A percentile compares a stretch with the other conserved stretches of the same genome.
phyloP scores from a whole-genome alignment of 257 asterid genomes.

The Solanum verrucosum region DNA sequence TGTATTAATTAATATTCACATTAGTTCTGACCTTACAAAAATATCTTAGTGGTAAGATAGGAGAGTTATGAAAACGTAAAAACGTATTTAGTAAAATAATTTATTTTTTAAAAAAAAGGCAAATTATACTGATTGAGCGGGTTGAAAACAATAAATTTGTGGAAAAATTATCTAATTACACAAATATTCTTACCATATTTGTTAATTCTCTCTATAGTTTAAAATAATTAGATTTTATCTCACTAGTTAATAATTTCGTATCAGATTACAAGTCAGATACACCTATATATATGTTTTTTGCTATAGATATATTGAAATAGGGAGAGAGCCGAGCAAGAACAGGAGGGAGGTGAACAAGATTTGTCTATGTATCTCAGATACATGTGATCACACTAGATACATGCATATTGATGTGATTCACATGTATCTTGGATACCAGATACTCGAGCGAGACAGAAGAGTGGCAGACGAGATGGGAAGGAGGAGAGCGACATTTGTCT shows the following conservation, averaged over 20 bases:
- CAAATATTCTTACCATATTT: too few relatives aligned
- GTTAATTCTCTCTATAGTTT: too few relatives aligned
- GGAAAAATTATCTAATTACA: neutral
- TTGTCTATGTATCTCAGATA: neutral
- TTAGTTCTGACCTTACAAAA: neutral
- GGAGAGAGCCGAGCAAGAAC: neutral
- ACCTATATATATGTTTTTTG: neutral
- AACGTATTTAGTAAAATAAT: neutral
- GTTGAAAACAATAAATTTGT: neutral
- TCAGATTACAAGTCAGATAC: too few relatives aligned
- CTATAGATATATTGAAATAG: neutral
- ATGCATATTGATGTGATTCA: neutral
- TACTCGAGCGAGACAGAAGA: neutral
- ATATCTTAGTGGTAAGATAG: neutral
- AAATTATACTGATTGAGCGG: neutral
- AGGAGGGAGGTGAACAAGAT: neutral
- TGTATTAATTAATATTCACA: neutral
- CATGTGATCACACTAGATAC: neutral
- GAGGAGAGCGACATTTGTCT: too few relatives aligned
- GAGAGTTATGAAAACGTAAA: neutral
- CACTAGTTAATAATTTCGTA: too few relatives aligned
- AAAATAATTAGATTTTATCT: too few relatives aligned
- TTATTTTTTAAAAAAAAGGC: neutral
- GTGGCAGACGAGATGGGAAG: neutral
- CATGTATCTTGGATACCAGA: neutral